Evolutionary conservation across 1,139 yeast genomes (phyloP), one percentile per base, ranked within the genome.

Genomic region (Trichomonascaceae sp.): DNA sequence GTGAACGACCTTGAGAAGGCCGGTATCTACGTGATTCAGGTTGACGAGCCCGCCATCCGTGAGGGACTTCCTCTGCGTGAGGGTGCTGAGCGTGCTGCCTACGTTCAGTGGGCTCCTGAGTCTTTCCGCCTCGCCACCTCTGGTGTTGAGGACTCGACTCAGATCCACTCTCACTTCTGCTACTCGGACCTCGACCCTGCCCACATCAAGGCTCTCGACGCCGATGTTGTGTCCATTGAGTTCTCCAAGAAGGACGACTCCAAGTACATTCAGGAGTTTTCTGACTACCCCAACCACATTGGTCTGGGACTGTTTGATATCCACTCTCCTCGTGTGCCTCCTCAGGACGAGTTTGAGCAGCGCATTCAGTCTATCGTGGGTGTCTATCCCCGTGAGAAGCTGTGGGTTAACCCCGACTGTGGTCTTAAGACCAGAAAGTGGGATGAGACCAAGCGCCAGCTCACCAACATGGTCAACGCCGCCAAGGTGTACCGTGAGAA

Each of bases 361-460:
- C 85, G 95, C 71, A 82, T 89, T 59, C 76, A 76, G 58, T 93
- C 84, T 62, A 87, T 89, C 71, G 72, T 89, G 67, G 84, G 85
- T 71, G 92, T 81, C 45, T 89, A 87, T 74, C 95, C 96, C 62
- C 92, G 92, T 59, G 81, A 81, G 63, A 87, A 87, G 69, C 81
- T 89, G 76, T 89, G 97, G 97, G 92, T 89, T 59, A 89, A 89
- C 92, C 98, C 98, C 59, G 98, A 89, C 72, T 89, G 98, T 78
- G 98, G 98, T 76, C 76, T 87, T 66, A 87, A 87, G 80, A 82
- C 94, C 62, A 79, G 94, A 74, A 89, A 87, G 51, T 81, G 93
- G 93, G 78, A 78, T 48, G 93, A 82, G 72, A 80, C 84, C 54
- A 69, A 74, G 67, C 73, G 49, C 50, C 62, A 62, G 56, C 79